phyloP scores from a whole-genome alignment of 768 basidiomycete genomes.

The Pulveroboletus frians region DNA sequence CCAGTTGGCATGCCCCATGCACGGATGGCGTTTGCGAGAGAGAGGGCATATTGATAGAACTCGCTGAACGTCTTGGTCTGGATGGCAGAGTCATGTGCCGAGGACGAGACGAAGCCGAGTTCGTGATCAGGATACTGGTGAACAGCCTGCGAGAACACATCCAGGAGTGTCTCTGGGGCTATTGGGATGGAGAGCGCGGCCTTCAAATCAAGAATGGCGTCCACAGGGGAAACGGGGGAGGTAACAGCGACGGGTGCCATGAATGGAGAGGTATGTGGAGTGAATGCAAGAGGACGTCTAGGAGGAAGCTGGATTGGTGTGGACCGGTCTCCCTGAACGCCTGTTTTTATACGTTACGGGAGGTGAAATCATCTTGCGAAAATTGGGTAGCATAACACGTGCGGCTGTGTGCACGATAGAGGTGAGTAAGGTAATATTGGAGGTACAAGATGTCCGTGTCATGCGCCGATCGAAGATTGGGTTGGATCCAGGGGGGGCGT shows the following conservation, averaged over 20 bases:
- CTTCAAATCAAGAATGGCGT: constrained; percentile 12
- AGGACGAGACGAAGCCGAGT: constrained; percentile 26
- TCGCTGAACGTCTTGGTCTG: constrained; percentile 22
- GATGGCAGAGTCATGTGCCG: constrained; percentile 24
- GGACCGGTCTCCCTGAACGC: background rate
- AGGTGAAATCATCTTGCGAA: background rate
- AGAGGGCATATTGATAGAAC: constrained; percentile 14
- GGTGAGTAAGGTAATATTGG: no score
- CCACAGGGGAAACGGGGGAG: constrained; percentile 5
- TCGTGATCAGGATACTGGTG: constrained; percentile 21
- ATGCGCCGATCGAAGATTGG: constrained; percentile 10
- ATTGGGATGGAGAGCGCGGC: constrained; percentile 7
- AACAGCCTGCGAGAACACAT: constrained; percentile 21
- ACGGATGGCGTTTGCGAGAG: constrained; percentile 21
- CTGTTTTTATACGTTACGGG: constrained; percentile 19
- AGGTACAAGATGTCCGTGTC: no score
- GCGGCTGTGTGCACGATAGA: background rate
- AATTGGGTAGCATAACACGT: background rate
- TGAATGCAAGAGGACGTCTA: constrained; percentile 1
- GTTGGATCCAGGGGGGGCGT: background rate
- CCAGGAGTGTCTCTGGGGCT: constrained; percentile 17
- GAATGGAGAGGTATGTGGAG: background rate
- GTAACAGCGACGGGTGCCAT: constrained; percentile 18
- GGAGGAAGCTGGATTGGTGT: background rate
- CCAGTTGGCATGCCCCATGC: constrained; percentile 24